Percentiles rank a stretch among this genome's conserved stretches.
Conservation (phyloP, 306 rosid genomes). For the Psophocarpus tetragonolobus region DNA sequence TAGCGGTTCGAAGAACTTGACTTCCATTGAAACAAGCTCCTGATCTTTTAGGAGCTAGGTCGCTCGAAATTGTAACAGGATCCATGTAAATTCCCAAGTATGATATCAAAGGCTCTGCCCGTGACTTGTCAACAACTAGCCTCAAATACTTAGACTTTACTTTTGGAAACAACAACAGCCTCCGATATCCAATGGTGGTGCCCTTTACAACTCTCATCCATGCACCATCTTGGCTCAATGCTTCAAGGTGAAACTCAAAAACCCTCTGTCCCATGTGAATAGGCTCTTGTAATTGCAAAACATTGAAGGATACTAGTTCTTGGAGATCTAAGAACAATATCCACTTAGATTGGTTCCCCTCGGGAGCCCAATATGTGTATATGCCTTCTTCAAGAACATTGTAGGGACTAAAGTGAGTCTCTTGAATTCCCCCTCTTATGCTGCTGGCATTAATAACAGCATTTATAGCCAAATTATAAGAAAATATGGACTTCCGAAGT, state of each 20-base stretch:
- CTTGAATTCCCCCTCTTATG: conserved; percentile 56
- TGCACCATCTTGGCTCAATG: conserved; percentile 39
- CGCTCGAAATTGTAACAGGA: conserved; percentile 44
- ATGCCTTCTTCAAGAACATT: conserved; percentile 73
- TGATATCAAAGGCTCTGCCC: conserved; percentile 75
- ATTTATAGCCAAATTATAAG: conserved; percentile 59
- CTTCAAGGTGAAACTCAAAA: conserved; percentile 71
- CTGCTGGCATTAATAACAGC: conserved; percentile 66
- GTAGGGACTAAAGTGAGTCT: conserved; percentile 56
- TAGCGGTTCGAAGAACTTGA: conserved; percentile 41
- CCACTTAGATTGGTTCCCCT: conserved; percentile 60
- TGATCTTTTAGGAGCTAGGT: conserved; percentile 30
- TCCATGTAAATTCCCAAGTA: conserved; percentile 69
- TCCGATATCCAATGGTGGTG: conserved; percentile 80
- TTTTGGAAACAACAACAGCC: conserved; percentile 64
- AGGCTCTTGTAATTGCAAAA: conserved; percentile 83
- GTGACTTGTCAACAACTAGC: conserved; percentile 66
- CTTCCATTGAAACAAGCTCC: conserved; percentile 45
- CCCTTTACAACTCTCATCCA: conserved; percentile 69
- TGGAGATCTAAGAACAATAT: conserved; percentile 58
- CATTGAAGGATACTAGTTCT: conserved; percentile 62
- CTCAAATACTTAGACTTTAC: conserved; percentile 60
- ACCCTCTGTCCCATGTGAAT: conserved; percentile 93
- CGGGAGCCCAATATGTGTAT: conserved; percentile 82
- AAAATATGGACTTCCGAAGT: conserved; percentile 69